Conservation (phyloP, 352 stramenopile species). For the Phytophthora hybrid region DNA sequence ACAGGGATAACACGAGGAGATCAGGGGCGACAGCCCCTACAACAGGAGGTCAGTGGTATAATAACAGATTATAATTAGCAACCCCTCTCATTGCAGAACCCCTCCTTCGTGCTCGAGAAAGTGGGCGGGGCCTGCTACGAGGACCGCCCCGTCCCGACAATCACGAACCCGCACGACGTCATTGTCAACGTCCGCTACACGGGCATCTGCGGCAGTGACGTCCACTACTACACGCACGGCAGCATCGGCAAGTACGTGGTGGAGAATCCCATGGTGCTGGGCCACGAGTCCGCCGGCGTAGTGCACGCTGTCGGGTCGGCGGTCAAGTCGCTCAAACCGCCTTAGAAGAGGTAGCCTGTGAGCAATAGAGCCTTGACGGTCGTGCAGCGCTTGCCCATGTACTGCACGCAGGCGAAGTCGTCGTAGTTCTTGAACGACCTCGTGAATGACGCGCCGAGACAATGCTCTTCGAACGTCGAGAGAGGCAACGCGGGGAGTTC, state of each 20-base stretch:
- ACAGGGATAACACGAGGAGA: no score
- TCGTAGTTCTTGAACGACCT: neutral
- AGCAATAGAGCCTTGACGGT: conserved; percentile 26
- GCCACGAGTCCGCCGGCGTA: conserved; percentile 38
- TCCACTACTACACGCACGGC: conserved; percentile 45
- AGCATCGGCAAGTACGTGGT: conserved; percentile 43
- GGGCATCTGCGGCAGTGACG: conserved; percentile 40
- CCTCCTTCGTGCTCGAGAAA: conserved; percentile 40
- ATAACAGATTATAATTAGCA: no score
- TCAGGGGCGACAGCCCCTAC: no score
- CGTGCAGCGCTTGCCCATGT: conserved; percentile 6
- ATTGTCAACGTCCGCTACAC: conserved; percentile 40
- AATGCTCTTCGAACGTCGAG: conserved; percentile 4
- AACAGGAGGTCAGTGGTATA: no score
- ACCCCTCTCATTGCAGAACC: conserved; percentile 16
- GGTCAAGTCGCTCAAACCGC: conserved; percentile 32
- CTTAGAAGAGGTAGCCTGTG: conserved; percentile 25
- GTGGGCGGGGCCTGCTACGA: conserved; percentile 36
- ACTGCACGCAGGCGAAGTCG: conserved; percentile 2
- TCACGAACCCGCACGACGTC: conserved; percentile 35
- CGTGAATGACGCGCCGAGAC: conserved; percentile 2
- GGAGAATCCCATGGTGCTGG: conserved; percentile 36
- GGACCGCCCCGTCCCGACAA: conserved; percentile 32
- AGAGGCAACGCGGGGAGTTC: neutral
- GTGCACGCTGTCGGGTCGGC: conserved; percentile 35